Conservation (phyloP, 2,329 filamentous ascomycete species). For the Trichoderma koningii region DNA sequence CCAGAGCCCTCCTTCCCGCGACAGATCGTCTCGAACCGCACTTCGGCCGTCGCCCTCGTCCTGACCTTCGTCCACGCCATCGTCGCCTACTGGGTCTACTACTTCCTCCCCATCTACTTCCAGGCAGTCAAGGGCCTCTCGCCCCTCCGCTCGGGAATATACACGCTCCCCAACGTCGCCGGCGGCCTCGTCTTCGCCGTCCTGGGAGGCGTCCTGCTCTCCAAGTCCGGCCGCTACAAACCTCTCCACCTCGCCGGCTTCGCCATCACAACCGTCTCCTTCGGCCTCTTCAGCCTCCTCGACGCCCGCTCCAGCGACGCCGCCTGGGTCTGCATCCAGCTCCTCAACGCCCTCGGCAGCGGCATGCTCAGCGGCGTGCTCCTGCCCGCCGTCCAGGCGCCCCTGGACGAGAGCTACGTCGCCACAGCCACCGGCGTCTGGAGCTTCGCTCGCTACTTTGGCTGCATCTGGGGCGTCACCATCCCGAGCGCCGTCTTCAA, state of each 20-base stretch:
- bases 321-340: neutral
- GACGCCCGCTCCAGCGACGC: neutral
- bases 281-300: neutral
- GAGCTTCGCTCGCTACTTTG: conserved; percentile 14
- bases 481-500: conserved; percentile 18
- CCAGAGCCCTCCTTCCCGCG: conserved; percentile 11
- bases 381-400: conserved; percentile 3
- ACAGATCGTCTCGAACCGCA: conserved; percentile 3
- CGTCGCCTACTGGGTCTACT: conserved; percentile 3
- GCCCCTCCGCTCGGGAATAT: neutral
- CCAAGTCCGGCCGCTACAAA: conserved; percentile 1
- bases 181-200: conserved; percentile 2
- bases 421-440: neutral
- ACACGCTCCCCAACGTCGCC: conserved; percentile 1
- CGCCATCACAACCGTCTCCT: neutral
- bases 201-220: neutral
- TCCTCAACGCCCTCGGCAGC: neutral
- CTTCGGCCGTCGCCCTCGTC: conserved; percentile 13
- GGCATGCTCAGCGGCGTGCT: conserved; percentile 1
- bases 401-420: conserved; percentile 8
- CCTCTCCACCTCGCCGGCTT: neutral
- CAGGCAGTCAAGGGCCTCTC: conserved; percentile 4
- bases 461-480: conserved; percentile 16
- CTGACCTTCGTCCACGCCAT: conserved; percentile 1
- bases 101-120: conserved; percentile 20